Evolutionary conservation across 768 basidiomycete species (phyloP), one percentile per base, ranked within the genome.

Genomic region (Tremella yokohamensis): DNA sequence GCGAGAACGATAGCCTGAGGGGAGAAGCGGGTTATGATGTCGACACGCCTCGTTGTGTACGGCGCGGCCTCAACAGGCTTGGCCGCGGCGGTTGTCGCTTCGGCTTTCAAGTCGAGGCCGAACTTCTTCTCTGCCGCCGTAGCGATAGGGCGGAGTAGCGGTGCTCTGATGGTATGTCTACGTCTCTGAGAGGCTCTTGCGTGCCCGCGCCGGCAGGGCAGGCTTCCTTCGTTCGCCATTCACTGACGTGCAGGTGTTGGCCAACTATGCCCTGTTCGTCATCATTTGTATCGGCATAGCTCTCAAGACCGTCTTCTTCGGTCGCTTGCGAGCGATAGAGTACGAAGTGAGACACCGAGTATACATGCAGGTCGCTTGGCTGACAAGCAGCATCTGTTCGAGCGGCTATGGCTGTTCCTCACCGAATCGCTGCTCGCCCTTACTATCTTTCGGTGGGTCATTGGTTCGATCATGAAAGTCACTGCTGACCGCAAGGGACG

Each of bases 61-160:
- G 79, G 81, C 29, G 56, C 84, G 12, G 68, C 86, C 56, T 92
- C 90, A 25, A 78, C 84, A 49, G 62, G 84, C 24, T 84, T 89
- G 0, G 84, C 92, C 40, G 82, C 82, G 0, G 84, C 83, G 18
- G 87, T 88, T 24, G 81, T 97, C 60, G 77, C 82, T 49, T 89
- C 87, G 76, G 91, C 91, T 11, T 82, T 91, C 70, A 83, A 85
- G 68, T 85, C 82, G 53, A 83, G 93, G 68, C 86, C 85, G 69
- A 96, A 92, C 79, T 97, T 97, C 79, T 99, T 93, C 75, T 87
- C 92, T 15, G 87, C 94, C 2, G 84, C 89, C 26, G 90, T 99
- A 2, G 88, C 86, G 70, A 83, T 99, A n/a, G 88, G 90, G 3
- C 88, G 87, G 79, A 93, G 90, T 72, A 90, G 86, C 70, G 85